phyloP scores from a whole-genome alignment of 1,284 basidiomycete species.

The Trichosporon faecale region DNA sequence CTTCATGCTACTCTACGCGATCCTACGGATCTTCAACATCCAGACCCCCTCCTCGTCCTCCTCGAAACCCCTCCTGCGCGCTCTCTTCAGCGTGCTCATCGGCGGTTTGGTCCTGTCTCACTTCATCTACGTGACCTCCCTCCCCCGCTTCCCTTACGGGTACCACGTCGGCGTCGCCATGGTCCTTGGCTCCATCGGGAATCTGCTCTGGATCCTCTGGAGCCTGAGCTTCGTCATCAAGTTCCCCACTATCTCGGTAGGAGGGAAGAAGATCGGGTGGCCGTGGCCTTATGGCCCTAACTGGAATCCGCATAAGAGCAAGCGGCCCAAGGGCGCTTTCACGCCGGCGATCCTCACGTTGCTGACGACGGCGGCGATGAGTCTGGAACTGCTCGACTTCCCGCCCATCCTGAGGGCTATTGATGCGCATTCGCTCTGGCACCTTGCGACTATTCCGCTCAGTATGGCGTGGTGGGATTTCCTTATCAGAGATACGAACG shows the following conservation, averaged over 20 bases:
- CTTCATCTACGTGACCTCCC: slow-evolving; percentile 57
- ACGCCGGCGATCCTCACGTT: slow-evolving; percentile 61
- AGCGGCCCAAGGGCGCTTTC: slow-evolving; percentile 52
- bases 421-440: slow-evolving; percentile 97
- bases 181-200: slow-evolving; percentile 64
- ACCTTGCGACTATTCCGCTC: slow-evolving; percentile 79
- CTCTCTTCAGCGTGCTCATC: slow-evolving; percentile 32
- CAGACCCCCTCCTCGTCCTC: slow-evolving; percentile 30
- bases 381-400: slow-evolving; percentile 89
- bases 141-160: slow-evolving; percentile 78
- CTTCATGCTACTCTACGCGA: slow-evolving; percentile 68
- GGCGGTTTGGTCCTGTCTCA: slow-evolving; percentile 41
- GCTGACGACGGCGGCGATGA: slow-evolving; percentile 71
- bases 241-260: slow-evolving; percentile 28
- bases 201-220: slow-evolving; percentile 79
- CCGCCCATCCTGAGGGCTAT: slow-evolving; percentile 69
- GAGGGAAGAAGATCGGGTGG: slow-evolving; percentile 21
- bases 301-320: slow-evolving; percentile 31
- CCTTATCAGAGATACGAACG: slow-evolving; percentile 38
- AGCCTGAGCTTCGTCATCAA: slow-evolving; percentile 58
- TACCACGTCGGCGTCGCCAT: slow-evolving; percentile 93
- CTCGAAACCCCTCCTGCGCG: neutral
- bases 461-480: slow-evolving; percentile 80
- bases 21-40: slow-evolving; percentile 73
- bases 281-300: slow-evolving; percentile 36